phyloP scores from a whole-genome alignment of 139 green algal genomes.

The Coccomyxa sp. region DNA sequence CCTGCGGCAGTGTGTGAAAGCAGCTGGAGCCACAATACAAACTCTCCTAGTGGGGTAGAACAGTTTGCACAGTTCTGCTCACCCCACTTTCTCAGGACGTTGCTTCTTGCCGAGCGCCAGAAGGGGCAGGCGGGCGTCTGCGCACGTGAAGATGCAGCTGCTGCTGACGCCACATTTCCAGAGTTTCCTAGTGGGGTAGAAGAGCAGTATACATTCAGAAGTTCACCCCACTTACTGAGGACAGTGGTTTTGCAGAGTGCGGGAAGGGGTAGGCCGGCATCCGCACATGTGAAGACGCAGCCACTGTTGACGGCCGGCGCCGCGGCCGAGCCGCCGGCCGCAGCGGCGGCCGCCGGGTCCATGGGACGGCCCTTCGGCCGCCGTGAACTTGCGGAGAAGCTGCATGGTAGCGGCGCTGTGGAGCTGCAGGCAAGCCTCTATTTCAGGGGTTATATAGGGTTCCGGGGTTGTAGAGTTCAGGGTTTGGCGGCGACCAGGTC shows the following conservation, averaged over 20 bases:
- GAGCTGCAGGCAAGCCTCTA: slow-evolving; percentile 1
- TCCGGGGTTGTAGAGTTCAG: no score
- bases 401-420: neutral
- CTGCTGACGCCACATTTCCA: neutral
- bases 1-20: no score
- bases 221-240: neutral
- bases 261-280: neutral
- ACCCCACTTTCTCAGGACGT: neutral
- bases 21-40: no score
- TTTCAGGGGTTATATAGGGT: no score
- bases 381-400: slow-evolving; percentile 3
- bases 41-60: no score
- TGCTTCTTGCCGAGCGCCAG: neutral
- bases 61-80: no score
- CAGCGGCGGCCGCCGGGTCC: neutral
- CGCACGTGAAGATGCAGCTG: neutral
- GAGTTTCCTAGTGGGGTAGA: no score
- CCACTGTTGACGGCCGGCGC: neutral
- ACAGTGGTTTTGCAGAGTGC: neutral
- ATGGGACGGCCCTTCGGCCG: neutral
- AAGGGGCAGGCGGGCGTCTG: no score
- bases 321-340: no score
- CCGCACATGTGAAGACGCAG: neutral
- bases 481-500: no score
- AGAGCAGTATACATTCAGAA: neutral